Evolutionary conservation across 345 rosid species (phyloP), one percentile per base, ranked within the genome.

Genomic region (Corchorus capsularis): DNA sequence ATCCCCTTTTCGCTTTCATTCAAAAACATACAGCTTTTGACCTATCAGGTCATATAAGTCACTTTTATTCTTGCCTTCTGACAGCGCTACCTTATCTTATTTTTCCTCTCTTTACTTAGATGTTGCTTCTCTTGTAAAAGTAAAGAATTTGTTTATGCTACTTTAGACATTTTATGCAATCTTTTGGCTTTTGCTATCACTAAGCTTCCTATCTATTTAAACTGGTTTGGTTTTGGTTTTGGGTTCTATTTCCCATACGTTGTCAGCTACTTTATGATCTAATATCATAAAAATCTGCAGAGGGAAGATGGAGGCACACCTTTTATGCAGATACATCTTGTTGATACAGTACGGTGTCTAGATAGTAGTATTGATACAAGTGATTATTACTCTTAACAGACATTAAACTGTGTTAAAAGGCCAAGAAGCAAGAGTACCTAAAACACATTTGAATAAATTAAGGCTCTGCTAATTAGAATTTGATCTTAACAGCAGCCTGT

Each of bases 401-500:
- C 19, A 47, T 67, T 46, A 50, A 46, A 70, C 27, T 53, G 35
- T 27, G 61, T 34, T 52, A 17, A 46, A 53, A 70, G 61, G 47
- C 11, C 43, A 70, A 17, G 61, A 53, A 17, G 61, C 45, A 70
- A 53, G 7, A 17, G 20, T 35, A 53, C 56, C 19, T 53, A 53
- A 3, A 53, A 3, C 2, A 17, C 46, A 50, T 49, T 19, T 37
- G 4, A 16, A 27, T 53, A n/a, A n/a, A 9, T 35, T 17, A 52
- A 32, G 15, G 61, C 47, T 34, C 53, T 53, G 61, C 19, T 47
- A 67, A 69, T 34, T 71, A 53, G 49, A 35, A 60, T 55, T 17
- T 55, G 12, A 54, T 71, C 63, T 71, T 55, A 71, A 63, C 37
- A 53, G 63, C 74, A 37, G 34, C n/a, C 47, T 10, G 12, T 56